These are phyloP conservation scores for Dichomitus squalens DNA, from an alignment of 1,284 basidiomycete species.

Conservation along the genomic window DNA sequence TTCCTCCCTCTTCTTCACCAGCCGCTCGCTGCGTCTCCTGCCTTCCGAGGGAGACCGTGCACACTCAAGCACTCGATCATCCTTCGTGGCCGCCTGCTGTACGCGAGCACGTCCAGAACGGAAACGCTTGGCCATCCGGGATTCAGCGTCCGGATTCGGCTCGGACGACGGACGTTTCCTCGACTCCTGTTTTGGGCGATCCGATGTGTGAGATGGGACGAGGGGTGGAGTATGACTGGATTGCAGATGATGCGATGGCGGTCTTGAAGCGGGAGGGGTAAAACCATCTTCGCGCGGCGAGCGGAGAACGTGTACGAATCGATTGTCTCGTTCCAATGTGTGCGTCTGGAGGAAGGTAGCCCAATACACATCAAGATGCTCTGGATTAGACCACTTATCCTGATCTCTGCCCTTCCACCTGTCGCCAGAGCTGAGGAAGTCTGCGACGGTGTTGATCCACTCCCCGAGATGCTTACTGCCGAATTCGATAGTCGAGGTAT, in stretches of 20 bases:
- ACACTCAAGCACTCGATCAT: too few relatives aligned
- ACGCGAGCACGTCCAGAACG: neutral
- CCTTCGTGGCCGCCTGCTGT: too few relatives aligned
- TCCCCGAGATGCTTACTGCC: neutral
- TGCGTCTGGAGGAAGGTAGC: conserved; percentile 3
- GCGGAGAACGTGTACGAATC: neutral
- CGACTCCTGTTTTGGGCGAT: neutral
- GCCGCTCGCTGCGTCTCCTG: neutral
- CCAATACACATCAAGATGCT: conserved; percentile 9
- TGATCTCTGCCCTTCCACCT: neutral
- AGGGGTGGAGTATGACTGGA: neutral
- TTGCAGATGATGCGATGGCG: neutral
- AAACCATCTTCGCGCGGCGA: neutral
- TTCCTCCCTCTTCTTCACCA: neutral
- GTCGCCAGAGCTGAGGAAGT: neutral
- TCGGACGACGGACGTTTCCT: neutral
- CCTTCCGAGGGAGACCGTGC: neutral
- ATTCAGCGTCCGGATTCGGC: neutral
- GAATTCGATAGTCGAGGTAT: neutral
- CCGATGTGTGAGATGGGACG: neutral
- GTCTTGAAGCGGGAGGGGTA: too few relatives aligned
- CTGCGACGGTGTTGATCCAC: neutral
- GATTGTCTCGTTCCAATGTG: neutral
- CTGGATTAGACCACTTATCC: neutral
- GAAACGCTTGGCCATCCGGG: neutral